phyloP scores from a whole-genome alignment of 164 flowering plant genomes.

The Vitis cinerea region DNA sequence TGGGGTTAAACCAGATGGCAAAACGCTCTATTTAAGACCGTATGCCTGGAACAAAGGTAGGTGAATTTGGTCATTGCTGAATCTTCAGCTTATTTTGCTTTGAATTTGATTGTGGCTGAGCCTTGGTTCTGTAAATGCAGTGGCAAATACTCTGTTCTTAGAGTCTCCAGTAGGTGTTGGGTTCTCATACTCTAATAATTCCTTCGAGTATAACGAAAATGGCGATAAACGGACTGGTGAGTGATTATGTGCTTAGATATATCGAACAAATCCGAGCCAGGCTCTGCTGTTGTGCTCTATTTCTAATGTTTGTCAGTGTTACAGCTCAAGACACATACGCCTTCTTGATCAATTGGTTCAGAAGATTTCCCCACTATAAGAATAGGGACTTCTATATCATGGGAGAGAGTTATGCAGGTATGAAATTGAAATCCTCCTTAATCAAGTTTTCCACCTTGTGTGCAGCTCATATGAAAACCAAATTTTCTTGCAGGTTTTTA shows the following conservation, averaged over 20 bases:
- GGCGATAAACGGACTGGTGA: slow-evolving; percentile 18
- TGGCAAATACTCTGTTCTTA: slow-evolving; percentile 27
- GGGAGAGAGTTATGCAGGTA: slow-evolving; percentile 27
- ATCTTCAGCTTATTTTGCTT: too few relatives aligned
- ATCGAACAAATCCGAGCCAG: too few relatives aligned
- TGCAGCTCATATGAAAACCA: too few relatives aligned
- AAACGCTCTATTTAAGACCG: slow-evolving; percentile 23
- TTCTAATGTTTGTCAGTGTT: too few relatives aligned
- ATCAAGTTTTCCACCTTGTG: too few relatives aligned
- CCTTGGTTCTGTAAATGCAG: slow-evolving; percentile 6
- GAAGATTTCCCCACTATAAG: slow-evolving; percentile 26
- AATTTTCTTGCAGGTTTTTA: slow-evolving; percentile 16
- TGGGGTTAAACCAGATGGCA: slow-evolving; percentile 31
- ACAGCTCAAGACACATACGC: slow-evolving; percentile 16
- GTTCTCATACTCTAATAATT: slow-evolving; percentile 28
- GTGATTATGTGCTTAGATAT: too few relatives aligned
- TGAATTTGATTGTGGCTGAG: not conserved
- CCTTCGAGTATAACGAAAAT: slow-evolving; percentile 11
- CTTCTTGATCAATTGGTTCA: slow-evolving; percentile 25
- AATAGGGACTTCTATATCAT: slow-evolving; percentile 24
- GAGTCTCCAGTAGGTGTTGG: slow-evolving; percentile 38
- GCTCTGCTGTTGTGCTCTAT: too few relatives aligned
- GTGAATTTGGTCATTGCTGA: not conserved
- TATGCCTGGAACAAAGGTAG: slow-evolving; percentile 39
- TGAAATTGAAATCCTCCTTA: too few relatives aligned